A percentile compares a stretch with the other conserved stretches of the same genome.
These are phyloP conservation scores for Macaranga tanarius DNA, from an alignment of 441 rosid species.

Conservation along the genomic window DNA sequence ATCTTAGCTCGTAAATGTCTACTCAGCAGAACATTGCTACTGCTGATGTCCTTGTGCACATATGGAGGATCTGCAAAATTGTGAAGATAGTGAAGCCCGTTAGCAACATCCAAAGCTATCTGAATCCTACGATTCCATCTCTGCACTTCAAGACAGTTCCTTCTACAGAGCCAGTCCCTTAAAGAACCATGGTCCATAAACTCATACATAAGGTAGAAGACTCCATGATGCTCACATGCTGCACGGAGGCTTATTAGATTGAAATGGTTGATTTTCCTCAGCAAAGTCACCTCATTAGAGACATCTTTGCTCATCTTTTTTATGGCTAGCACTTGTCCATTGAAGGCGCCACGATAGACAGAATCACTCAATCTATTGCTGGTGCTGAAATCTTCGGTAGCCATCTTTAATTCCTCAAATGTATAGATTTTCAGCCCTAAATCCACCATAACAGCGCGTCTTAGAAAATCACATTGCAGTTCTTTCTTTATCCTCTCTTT, in stretches of 20 bases:
- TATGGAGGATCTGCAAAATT: slow-evolving; percentile 45
- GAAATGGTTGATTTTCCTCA: slow-evolving; percentile 47
- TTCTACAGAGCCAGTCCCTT: slow-evolving; percentile 34
- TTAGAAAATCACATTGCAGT: slow-evolving; percentile 24
- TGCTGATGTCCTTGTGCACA: slow-evolving; percentile 42
- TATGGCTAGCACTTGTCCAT: slow-evolving; percentile 34
- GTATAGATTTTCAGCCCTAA: slow-evolving; percentile 29
- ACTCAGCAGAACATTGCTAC: slow-evolving; percentile 41
- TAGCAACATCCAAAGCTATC: slow-evolving; percentile 49
- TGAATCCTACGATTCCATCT: slow-evolving; percentile 39
- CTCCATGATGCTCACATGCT: slow-evolving; percentile 29
- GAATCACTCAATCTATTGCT: slow-evolving; percentile 32
- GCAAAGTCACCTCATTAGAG: slow-evolving; percentile 39
- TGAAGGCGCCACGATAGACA: slow-evolving; percentile 30
- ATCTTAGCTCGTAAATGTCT: slow-evolving; percentile 34
- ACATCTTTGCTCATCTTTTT: slow-evolving; percentile 33
- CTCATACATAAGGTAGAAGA: slow-evolving; percentile 40
- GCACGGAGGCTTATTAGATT: slow-evolving; percentile 39
- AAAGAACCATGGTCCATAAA: slow-evolving; percentile 42
- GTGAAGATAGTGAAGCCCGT: slow-evolving; percentile 53
- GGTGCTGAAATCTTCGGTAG: slow-evolving; percentile 39
- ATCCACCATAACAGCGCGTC: slow-evolving; percentile 34
- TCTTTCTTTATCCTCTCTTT: slow-evolving; percentile 4
- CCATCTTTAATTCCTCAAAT: slow-evolving; percentile 34
- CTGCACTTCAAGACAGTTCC: slow-evolving; percentile 19